Evolutionary conservation across 768 basidiomycete genomes (phyloP), one percentile per base, ranked within the genome.

Genomic region (Mycena alexandri): DNA sequence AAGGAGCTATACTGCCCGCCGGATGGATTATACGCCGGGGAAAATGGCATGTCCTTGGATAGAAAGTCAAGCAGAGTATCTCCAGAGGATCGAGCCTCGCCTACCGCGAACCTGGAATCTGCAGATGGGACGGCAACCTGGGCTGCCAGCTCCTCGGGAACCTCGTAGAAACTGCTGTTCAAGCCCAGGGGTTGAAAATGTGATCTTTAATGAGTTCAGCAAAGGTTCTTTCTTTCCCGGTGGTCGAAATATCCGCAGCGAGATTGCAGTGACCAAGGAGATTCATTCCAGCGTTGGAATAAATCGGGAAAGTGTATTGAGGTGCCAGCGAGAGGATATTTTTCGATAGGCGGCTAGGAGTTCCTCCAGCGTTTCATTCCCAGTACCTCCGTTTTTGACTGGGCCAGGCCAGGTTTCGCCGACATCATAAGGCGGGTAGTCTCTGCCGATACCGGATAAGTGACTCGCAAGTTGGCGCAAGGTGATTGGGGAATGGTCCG

Each of bases 281-380:
- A 74, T 92, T 89, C 62, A 94, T 92, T 0, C 93, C 94, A 0
- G 89, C 88, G 19, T 89, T 83, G 17, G 93, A 94, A 76, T 96
- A 96, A 14, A 95, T 82, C 3, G 89, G 85, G 67, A 81, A 85
- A 5, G 76, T 75, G 68, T 82, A 84, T 3, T 85, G 86, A 1
- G 81, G 74, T 21, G 81, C 77, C 21, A 82, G n/a, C 75, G 29
- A 85, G 81, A 2, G 79, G 83, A 63, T 73, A 81, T 14, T 76
- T 67, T 0, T 78, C 74, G 6, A 86, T 72, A 0, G n/a, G 80
- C 76, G 9, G 80, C 68, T 29, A 85, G 74, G 5, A 86, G 60
- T 5, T 72, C 50, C 33, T 79, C 71, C 46, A 74, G 71, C 19
- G 67, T 75, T 1, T 47, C 42, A 10, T 72, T 44, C 42, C 14